phyloP scores from a whole-genome alignment of 805 yeast genomes.

The Hanseniaspora jakobsenii region DNA sequence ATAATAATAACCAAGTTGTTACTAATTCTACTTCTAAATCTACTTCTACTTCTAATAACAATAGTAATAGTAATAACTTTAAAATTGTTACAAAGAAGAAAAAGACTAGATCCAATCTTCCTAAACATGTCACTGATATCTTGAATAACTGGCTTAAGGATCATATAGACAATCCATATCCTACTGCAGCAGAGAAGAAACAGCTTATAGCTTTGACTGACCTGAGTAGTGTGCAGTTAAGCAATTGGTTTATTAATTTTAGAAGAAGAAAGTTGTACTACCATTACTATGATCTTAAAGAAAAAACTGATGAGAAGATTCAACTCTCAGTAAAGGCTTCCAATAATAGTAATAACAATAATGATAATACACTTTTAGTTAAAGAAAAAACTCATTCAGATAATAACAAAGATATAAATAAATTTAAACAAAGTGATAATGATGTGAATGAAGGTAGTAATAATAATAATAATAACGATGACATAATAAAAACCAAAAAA shows the following conservation, averaged over 20 bases:
- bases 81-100: slow-evolving; percentile 16
- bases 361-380: not conserved
- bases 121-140: slow-evolving; percentile 63
- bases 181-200: slow-evolving; percentile 65
- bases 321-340: not conserved
- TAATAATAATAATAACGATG: not conserved
- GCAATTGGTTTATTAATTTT: slow-evolving; percentile 84
- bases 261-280: slow-evolving; percentile 54
- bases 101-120: slow-evolving; percentile 57
- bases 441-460: not conserved
- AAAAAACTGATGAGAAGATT: not conserved
- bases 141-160: slow-evolving; percentile 62
- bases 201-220: slow-evolving; percentile 61
- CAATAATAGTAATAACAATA: not conserved
- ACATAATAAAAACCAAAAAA: slow-evolving; percentile 1
- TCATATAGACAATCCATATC: slow-evolving; percentile 72
- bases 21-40: too few species aligned
- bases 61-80: not conserved
- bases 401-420: not conserved
- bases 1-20: too few species aligned
- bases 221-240: slow-evolving; percentile 64
- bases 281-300: slow-evolving; percentile 23
- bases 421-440: not conserved
- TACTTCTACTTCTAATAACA: not conserved
- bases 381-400: not conserved